Conservation (phyloP, 805 yeast species). For the Candida takata region DNA sequence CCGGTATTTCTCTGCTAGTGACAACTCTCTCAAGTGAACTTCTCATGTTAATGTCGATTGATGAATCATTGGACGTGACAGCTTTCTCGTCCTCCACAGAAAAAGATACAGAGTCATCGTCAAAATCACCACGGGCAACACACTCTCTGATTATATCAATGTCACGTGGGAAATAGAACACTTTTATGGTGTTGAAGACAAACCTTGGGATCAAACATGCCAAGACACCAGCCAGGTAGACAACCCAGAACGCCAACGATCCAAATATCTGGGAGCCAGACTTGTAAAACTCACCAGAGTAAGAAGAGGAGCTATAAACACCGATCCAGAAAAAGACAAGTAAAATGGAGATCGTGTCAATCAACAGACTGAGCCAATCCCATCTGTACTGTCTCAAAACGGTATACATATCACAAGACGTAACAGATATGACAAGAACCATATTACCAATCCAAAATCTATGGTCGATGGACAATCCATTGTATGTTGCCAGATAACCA, state of each 20-base stretch:
- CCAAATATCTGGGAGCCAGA: conserved; percentile 61
- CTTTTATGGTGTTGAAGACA: conserved; percentile 43
- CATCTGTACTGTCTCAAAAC: conserved; percentile 66
- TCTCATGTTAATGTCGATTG: conserved; percentile 2
- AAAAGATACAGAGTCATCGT: conserved; percentile 5
- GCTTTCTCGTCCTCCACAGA: conserved; percentile 7
- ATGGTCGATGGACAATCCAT: conserved; percentile 58
- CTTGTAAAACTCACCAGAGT: conserved; percentile 53
- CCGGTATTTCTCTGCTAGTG: conserved; percentile 14
- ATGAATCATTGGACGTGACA: conserved; percentile 6
- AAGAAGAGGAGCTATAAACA: conserved; percentile 53
- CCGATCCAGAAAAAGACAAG: conserved; percentile 72
- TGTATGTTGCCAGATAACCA: conserved; percentile 36
- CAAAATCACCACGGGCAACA: conserved; percentile 62
- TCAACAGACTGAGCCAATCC: conserved; percentile 67
- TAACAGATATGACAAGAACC: conserved; percentile 57
- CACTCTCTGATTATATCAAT: conserved; percentile 61
- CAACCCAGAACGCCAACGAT: conserved; percentile 57
- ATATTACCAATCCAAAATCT: conserved; percentile 64
- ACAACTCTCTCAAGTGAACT: conserved; percentile 12
- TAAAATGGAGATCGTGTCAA: conserved; percentile 50
- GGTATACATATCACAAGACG: conserved; percentile 59
- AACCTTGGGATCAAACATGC: conserved; percentile 63
- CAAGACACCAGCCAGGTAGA: conserved; percentile 51
- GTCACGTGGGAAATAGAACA: conserved; percentile 54